Percentiles rank a stretch among this genome's conserved stretches.
phyloP scores from a whole-genome alignment of 2,329 filamentous ascomycete genomes.

The Aspergillus thermomutatus region DNA sequence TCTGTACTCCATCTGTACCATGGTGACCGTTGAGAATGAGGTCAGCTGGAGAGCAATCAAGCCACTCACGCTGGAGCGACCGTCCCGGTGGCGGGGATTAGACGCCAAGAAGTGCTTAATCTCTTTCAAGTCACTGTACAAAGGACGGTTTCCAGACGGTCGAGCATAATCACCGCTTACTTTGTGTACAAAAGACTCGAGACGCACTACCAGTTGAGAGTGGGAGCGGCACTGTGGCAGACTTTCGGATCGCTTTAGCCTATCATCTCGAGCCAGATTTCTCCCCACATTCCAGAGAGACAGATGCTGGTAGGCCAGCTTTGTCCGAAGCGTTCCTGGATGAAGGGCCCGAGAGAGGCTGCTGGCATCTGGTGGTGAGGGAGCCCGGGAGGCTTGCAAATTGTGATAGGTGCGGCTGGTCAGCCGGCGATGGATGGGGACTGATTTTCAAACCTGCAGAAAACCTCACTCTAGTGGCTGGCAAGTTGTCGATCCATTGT shows the following conservation, averaged over 20 bases:
- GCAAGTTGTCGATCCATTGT: conserved; percentile 12
- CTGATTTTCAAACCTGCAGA: conserved; percentile 11
- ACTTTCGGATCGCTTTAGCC: neutral
- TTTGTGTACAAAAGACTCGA: neutral
- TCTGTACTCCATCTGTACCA: neutral
- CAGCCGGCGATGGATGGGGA: conserved; percentile 6
- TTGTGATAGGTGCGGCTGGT: conserved; percentile 14
- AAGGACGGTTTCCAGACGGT: neutral
- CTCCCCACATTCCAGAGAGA: conserved; percentile 10
- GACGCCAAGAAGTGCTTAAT: neutral
- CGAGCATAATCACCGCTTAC: neutral
- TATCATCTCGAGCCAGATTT: neutral
- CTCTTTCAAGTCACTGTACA: neutral
- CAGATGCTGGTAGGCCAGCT: conserved; percentile 8
- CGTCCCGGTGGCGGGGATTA: neutral
- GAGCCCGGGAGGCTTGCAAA: conserved; percentile 3
- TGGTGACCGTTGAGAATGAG: neutral
- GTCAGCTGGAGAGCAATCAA: neutral
- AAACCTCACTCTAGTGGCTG: conserved; percentile 6
- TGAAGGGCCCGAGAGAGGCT: conserved; percentile 11
- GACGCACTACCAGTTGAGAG: neutral
- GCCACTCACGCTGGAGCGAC: neutral
- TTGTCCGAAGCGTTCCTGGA: conserved; percentile 18
- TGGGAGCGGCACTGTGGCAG: neutral
- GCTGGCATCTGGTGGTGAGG: conserved; percentile 8